Percentiles rank a stretch among this genome's conserved stretches.
Conservation (phyloP, 305 asterid genomes). For the Fraxinus sp. region DNA sequence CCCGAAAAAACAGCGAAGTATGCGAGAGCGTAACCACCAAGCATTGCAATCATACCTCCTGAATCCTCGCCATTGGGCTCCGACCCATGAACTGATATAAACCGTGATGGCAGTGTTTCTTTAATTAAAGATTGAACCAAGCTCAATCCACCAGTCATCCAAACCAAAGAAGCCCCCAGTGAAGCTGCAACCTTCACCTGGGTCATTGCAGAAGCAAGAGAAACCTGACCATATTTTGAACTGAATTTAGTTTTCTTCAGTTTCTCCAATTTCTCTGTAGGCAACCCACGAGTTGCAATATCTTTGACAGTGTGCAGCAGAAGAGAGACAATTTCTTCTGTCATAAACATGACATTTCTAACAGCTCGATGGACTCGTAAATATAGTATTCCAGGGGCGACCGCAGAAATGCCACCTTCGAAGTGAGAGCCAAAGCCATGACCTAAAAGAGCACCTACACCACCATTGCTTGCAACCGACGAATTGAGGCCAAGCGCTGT, state of each 20-base stretch:
- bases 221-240: constrained; percentile 75
- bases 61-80: constrained; percentile 40
- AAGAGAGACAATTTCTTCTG: constrained; percentile 76
- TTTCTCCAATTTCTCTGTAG: constrained; percentile 56
- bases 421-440: constrained; percentile 90
- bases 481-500: constrained; percentile 68
- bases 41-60: constrained; percentile 65
- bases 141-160: constrained; percentile 72
- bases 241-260: constrained; percentile 55
- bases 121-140: constrained; percentile 64
- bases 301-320: constrained; percentile 76
- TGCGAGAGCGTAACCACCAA: constrained; percentile 87
- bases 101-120: constrained; percentile 90
- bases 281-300: constrained; percentile 58
- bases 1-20: constrained; percentile 65
- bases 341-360: constrained; percentile 65
- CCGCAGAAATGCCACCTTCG: constrained; percentile 68
- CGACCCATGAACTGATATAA: constrained; percentile 58
- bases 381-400: constrained; percentile 94
- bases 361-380: constrained; percentile 82
- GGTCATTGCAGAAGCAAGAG: constrained; percentile 71
- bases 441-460: constrained; percentile 91
- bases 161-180: constrained; percentile 79
- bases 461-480: constrained; percentile 57
- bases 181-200: constrained; percentile 84